Evolutionary conservation across 768 basidiomycete species (phyloP).

Genomic region (Kondoa malvinella): DNA sequence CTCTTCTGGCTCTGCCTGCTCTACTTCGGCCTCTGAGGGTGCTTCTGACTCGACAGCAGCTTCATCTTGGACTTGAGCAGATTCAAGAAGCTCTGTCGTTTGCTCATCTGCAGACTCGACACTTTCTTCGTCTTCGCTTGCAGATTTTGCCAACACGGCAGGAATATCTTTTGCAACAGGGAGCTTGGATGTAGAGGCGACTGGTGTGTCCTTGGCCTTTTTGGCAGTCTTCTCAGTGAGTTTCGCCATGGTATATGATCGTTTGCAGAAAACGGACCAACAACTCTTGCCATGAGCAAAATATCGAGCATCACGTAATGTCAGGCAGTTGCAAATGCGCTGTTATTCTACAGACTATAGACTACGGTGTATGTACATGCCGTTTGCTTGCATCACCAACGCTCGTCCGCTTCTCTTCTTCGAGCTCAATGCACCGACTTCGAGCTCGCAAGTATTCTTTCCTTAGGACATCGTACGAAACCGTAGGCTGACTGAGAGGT

Average conservation of each 20-base stretch:
- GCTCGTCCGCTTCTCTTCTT: too few species aligned
- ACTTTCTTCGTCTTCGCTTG: neutral
- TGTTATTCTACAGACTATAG: too few species aligned
- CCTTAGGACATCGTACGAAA: neutral
- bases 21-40: conserved; percentile 19
- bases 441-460: neutral
- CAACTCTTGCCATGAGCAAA: too few species aligned
- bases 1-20: conserved; percentile 14
- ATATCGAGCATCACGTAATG: too few species aligned
- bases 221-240: neutral
- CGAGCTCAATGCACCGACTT: neutral
- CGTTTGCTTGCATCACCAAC: too few species aligned
- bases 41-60: conserved; percentile 13
- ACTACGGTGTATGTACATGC: too few species aligned
- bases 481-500: neutral
- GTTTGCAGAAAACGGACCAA: neutral
- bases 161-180: neutral
- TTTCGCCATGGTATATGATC: neutral
- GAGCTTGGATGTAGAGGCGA: neutral
- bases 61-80: neutral
- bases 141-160: neutral
- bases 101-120: neutral
- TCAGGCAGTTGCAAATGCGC: too few species aligned
- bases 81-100: neutral
- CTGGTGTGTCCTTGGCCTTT: neutral